Evolutionary conservation across 73 alveolate genomes (phyloP), one percentile per base, ranked within the genome.

Genomic region (Paramecium sexaurelia): DNA sequence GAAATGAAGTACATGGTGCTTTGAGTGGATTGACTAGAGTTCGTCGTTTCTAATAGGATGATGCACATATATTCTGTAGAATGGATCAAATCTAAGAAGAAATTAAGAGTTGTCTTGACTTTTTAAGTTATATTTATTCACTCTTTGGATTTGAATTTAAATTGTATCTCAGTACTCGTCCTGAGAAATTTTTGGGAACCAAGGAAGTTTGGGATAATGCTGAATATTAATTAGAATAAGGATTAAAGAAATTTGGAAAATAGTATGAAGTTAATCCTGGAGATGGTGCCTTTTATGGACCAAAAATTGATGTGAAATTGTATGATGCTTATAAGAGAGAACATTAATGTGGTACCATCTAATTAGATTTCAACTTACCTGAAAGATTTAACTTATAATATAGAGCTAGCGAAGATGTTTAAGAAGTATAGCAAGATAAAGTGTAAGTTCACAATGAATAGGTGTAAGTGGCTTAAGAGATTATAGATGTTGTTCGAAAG

Each of bases 231-330:
- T 93, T 98, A 32, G 95, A 96, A 73, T 95, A 94, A 33, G 99
- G 99, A 33, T 95, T 98, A 20, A 94, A 98, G 91, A 95, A 87
- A 87, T 97, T 97, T 55, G 99, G 99, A n/a, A 98, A 97, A 85
- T 99, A 98, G 27, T 98, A 98, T 99, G 97, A 95, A 87, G 83
- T 94, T n/a, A 97, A 98, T 91, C 98, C 98, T 55, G 99, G 99
- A 7, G 99, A 98, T 86, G 99, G 99, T 19, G 99, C 99, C 55
- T 99, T 99, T 96, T 99, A 95, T 87, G 99, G 99, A 26, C 99
- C 99, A 9, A 99, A 99, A 96, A 99, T 99, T 85, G 99, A 99
- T 95, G 98, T 99, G 85, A 93, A 96, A 93, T 94, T 99, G 47
- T 96, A 90, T 91, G 99, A 99, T 95, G 99, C 99, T 10, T 91